These are phyloP conservation scores for Plectosphaerella sp. DNA, from an alignment of 2,329 filamentous ascomycete genomes.

Conservation along the genomic window DNA sequence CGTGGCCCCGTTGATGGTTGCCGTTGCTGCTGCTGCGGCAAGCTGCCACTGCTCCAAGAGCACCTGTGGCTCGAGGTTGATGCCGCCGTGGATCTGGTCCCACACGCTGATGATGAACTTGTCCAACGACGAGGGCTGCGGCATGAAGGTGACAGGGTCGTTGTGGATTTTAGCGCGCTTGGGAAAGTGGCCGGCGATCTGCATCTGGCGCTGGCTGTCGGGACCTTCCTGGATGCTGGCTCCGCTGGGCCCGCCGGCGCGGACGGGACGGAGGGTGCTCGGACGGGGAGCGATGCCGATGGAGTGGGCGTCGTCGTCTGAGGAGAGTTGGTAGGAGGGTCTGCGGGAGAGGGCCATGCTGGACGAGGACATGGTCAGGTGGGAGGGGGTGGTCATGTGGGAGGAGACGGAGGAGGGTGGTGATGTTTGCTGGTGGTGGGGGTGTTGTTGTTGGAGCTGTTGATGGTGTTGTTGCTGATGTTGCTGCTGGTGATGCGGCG, in stretches of 20 bases:
- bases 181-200: constrained; percentile 12
- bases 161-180: constrained; percentile 12
- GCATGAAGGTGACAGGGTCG: constrained; percentile 6
- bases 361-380: background rate
- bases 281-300: background rate
- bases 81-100: constrained; percentile 25
- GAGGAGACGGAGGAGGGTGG: background rate
- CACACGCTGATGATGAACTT: constrained; percentile 26
- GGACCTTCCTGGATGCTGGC: constrained; percentile 6
- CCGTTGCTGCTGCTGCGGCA: constrained; percentile 11
- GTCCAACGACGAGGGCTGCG: constrained; percentile 15
- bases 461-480: too few species aligned
- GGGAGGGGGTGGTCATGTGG: background rate
- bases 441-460: too few species aligned
- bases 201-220: constrained; percentile 11
- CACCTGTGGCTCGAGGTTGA: constrained; percentile 20
- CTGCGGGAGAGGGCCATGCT: background rate
- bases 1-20: constrained; percentile 11
- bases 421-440: too few species aligned
- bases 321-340: background rate
- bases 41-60: constrained; percentile 20
- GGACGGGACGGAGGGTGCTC: constrained; percentile 3
- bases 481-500: background rate
- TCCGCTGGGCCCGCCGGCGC: background rate
- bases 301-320: background rate